Evolutionary conservation across 495 filamentous ascomycete genomes (phyloP), one percentile per base, ranked within the genome.

Genomic region (Lineolata rhizophorae): DNA sequence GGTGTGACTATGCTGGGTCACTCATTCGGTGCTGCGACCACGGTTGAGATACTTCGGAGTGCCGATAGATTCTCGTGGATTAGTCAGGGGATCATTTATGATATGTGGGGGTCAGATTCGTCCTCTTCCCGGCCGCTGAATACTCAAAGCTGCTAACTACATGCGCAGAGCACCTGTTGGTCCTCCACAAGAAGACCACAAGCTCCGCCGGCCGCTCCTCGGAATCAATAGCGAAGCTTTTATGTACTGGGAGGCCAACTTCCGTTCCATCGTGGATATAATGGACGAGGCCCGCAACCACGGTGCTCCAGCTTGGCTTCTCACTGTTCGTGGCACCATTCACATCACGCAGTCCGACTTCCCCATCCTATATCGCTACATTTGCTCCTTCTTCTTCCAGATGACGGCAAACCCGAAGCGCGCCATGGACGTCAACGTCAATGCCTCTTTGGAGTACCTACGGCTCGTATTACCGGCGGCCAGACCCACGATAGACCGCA

Each of bases 221-320:
- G 61, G 56, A 12, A 59, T 73, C 46, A 70, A 68, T 36, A 62
- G 57, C 10, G 64, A 72, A 47, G 68, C 64, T 3, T 71, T 69
- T 45, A 65, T 65, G 52, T 61, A 70, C 45, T 70, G 67, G 67
- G 53, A 54, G 18, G 53, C 57, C 11, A 72, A 69, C 40, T 65
- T 64, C 37, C 45, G 58, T 20, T 52, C 57, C 22, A 50, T 71
- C 15, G 47, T 56, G 39, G 39, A 46, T 9, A 43, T 71, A 6
- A 62, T 59, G 41, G 43, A 54, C 13, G 64, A 71, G 47, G 60
- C 62, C 2, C 55, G 45, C 29, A 8, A 50, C 5, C 48, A 56
- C 3, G 54, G 53, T n/a, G 49, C 56, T 3, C 54, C 56, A 1
- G 54, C 55, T 12, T 72, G 65, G 61, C 57, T 72, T 33, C 49